These are phyloP conservation scores for Alternaria sp. DNA, from an alignment of 2,329 filamentous ascomycete species.

Conservation along the genomic window DNA sequence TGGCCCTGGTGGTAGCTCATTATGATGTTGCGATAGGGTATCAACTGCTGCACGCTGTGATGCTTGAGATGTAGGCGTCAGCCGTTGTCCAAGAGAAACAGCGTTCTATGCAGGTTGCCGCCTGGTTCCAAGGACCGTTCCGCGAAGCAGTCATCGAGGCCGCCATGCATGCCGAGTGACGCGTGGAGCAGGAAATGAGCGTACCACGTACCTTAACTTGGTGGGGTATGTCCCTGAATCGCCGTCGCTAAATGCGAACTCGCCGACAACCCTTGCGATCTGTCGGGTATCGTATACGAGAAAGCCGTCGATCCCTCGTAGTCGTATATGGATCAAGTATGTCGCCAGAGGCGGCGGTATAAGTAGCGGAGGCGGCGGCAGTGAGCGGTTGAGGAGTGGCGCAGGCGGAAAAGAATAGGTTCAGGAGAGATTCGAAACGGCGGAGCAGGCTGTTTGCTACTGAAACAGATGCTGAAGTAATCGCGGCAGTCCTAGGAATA, in stretches of 20 bases:
- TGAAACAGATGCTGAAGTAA: constrained; percentile 33
- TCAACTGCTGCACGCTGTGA: constrained; percentile 15
- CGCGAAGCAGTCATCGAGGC: constrained; percentile 27
- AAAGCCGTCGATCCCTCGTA: constrained; percentile 8
- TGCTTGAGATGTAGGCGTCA: constrained; percentile 34
- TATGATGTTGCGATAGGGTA: constrained; percentile 19
- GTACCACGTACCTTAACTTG: constrained; percentile 26
- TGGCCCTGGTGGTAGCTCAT: constrained; percentile 51
- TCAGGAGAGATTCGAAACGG: constrained; percentile 25
- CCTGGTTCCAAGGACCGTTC: constrained; percentile 21
- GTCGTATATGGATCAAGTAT: constrained; percentile 11
- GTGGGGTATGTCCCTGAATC: constrained; percentile 36
- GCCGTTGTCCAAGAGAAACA: constrained; percentile 34
- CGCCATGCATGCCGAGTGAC: constrained; percentile 32
- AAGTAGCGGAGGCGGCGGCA: constrained; percentile 14
- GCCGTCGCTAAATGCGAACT: constrained; percentile 25
- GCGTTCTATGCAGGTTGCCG: constrained; percentile 21
- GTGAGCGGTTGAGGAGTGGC: constrained; percentile 21
- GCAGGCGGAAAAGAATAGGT: constrained; percentile 14
- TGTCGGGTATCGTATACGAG: constrained; percentile 22
- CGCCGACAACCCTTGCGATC: constrained; percentile 22
- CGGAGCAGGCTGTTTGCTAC: constrained; percentile 28
- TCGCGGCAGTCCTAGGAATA: constrained; percentile 19
- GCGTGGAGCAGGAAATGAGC: constrained; percentile 33
- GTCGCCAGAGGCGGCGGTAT: neutral